These are phyloP conservation scores for Wickerhamomyces tratensis DNA, from an alignment of 805 yeast species.

Conservation along the genomic window DNA sequence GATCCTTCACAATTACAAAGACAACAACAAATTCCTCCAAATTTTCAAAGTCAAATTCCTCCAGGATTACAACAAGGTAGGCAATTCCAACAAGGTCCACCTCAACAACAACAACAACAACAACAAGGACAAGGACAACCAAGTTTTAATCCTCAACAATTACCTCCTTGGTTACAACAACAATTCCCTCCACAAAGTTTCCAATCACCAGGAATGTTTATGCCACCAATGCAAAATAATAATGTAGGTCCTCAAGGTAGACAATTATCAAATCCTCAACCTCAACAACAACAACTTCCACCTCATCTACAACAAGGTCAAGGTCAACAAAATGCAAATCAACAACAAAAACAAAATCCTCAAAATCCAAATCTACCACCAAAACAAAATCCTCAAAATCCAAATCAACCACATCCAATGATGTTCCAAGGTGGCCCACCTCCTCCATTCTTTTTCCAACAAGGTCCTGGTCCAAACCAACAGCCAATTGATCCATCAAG, in stretches of 20 bases:
- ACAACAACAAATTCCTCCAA: not conserved
- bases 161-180: constrained; percentile 10
- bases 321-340: not conserved
- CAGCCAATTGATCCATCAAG: not conserved
- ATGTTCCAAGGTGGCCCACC: constrained; percentile 4
- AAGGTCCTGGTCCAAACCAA: not conserved
- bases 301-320: too few relatives aligned
- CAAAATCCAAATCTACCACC: constrained; percentile 2
- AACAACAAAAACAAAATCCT: not conserved
- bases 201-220: constrained; percentile 12
- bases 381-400: not conserved
- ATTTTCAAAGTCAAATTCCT: not conserved
- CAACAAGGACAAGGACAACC: constrained; percentile 6
- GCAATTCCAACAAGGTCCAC: not conserved
- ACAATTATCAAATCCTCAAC: too few relatives aligned
- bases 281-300: too few relatives aligned
- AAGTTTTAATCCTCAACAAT: constrained; percentile 10
- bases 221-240: constrained; percentile 7
- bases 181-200: constrained; percentile 7
- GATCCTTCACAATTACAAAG: not conserved
- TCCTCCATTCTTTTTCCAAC: not conserved
- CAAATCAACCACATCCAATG: constrained; percentile 5
- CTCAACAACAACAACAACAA: not conserved
- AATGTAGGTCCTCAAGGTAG: not conserved
- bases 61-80: not conserved